These are phyloP conservation scores for Cladosporium oxysporum DNA, from an alignment of 2,329 filamentous ascomycete species.

Conservation along the genomic window DNA sequence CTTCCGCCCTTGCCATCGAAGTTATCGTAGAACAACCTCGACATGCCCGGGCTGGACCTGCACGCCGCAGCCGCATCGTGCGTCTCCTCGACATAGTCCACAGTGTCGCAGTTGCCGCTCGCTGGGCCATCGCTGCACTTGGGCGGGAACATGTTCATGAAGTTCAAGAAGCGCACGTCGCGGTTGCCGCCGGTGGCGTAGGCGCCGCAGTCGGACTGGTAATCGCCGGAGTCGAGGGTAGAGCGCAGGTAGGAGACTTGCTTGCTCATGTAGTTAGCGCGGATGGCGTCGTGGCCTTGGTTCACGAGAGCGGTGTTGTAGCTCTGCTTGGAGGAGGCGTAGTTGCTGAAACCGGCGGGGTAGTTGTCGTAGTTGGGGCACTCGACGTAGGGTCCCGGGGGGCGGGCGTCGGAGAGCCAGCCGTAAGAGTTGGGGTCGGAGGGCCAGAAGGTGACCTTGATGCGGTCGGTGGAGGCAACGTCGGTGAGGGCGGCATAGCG, in stretches of 20 bases:
- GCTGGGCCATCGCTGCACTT: slow-evolving; percentile 28
- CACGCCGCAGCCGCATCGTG: slow-evolving; percentile 39
- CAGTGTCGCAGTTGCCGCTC: slow-evolving; percentile 33
- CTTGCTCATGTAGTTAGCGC: slow-evolving; percentile 34
- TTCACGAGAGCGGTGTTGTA: slow-evolving; percentile 32
- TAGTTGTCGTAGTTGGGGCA: slow-evolving; percentile 38
- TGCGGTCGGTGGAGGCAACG: slow-evolving; percentile 23
- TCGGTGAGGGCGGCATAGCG: slow-evolving; percentile 37
- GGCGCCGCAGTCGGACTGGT: slow-evolving; percentile 34
- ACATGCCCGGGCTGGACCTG: slow-evolving; percentile 33
- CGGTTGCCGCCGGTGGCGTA: slow-evolving; percentile 35
- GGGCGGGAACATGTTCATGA: slow-evolving; percentile 36
- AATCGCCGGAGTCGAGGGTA: slow-evolving; percentile 36
- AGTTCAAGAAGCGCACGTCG: slow-evolving; percentile 41
- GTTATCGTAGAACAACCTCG: slow-evolving; percentile 39
- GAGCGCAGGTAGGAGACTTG: slow-evolving; percentile 38
- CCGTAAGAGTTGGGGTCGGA: slow-evolving; percentile 38
- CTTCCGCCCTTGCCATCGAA: slow-evolving; percentile 34
- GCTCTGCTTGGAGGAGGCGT: slow-evolving; percentile 28
- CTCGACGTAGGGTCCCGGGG: slow-evolving; percentile 28
- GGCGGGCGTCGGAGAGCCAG: slow-evolving; percentile 35
- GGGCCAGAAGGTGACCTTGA: slow-evolving; percentile 36
- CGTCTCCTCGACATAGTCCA: slow-evolving; percentile 34
- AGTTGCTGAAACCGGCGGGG: slow-evolving; percentile 36
- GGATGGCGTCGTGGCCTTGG: slow-evolving; percentile 31